Conservation (phyloP, 495 filamentous ascomycete genomes). For the Penicillium steckii region DNA sequence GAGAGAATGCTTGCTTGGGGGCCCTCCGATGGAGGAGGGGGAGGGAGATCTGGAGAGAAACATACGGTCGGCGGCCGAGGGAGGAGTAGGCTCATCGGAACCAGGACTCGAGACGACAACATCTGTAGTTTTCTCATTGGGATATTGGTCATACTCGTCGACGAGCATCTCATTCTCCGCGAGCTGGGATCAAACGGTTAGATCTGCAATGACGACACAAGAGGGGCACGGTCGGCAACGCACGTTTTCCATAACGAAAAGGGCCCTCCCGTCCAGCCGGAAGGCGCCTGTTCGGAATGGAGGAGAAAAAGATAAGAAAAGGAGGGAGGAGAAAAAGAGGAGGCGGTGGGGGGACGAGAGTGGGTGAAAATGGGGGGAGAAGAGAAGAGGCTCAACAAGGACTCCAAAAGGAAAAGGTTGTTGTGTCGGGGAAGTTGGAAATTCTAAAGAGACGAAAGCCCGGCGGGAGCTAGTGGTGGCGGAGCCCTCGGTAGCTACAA, state of each 20-base stretch:
- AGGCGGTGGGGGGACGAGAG: conserved; percentile 8
- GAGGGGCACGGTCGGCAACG: conserved; percentile 30
- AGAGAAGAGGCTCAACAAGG: conserved; percentile 1
- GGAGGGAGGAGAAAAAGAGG: conserved; percentile 5
- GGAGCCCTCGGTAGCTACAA: conserved; percentile 18
- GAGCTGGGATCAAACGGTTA: conserved; percentile 33
- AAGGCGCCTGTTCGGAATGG: conserved; percentile 25
- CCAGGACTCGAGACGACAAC: conserved; percentile 78
- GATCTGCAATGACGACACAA: conserved; percentile 26
- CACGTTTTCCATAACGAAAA: conserved; percentile 50
- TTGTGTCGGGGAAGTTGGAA: conserved; percentile 24
- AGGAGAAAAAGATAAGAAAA: conserved; percentile 11
- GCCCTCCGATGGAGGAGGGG: not conserved
- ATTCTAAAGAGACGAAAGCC: conserved; percentile 26
- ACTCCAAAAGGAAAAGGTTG: too few relatives aligned
- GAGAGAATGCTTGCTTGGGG: not conserved
- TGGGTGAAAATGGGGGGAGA: conserved; percentile 7
- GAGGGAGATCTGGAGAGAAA: conserved; percentile 16
- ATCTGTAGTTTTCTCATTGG: conserved; percentile 79
- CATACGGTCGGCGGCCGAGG: conserved; percentile 73
- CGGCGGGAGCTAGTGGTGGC: conserved; percentile 33
- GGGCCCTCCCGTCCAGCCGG: conserved; percentile 28
- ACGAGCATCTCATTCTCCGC: conserved; percentile 64
- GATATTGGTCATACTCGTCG: conserved; percentile 68
- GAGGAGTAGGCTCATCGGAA: conserved; percentile 50